Base-by-base conservation (phyloP, 2,329 filamentous ascomycete species). In the Claviceps fusiformis region DNA sequence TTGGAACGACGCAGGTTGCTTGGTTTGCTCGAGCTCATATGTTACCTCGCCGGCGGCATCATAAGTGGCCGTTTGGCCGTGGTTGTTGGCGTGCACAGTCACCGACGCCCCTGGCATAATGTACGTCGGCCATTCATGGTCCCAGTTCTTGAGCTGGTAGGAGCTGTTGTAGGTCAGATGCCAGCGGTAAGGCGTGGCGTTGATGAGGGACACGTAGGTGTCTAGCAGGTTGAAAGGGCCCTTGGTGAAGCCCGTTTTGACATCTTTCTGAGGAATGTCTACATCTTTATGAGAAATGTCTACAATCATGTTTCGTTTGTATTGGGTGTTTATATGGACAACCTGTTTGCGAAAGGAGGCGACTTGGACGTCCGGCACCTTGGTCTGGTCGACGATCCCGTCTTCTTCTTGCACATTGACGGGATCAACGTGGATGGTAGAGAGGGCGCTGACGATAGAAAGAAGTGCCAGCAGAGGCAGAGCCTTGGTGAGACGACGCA, bases 181-280 rank as follows among this genome's bases (percentile, higher is more conserved):
- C 67, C 66, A 70, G 33, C 49, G 55, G 57, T 67, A 69, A 3
- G 68, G 68, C 6, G 65, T 69, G n/a, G 61, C 63, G 55, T 70
- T 70, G 62, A 69, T 57, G 49, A 70, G 55, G 2, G 55, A 58
- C 39, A 69, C 54, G 50, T 51, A 55, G 17, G 61, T 62, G 44
- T 60, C 56, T 2, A 56, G 43, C 27, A 29, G 35, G 17, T 37
- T 11, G 35, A 7, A 3, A 10, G 7, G 35, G 10, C 3, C 35
- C 35, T 37, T 11, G 8, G 8, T 37, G 35, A 19, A 19, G 19
- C 19, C 19, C 19, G 19, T 19, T 19, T 9, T 33, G 31, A 5
- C 35, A 37, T 37, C 35, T 11, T 35, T 31, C 35, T 7, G n/a
- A 39, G 7, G 15, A 43, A 19, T 19, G 19, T 19, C 19, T 19